Conservation (phyloP, 2,329 filamentous ascomycete species). For the Paraphoma sp. region DNA sequence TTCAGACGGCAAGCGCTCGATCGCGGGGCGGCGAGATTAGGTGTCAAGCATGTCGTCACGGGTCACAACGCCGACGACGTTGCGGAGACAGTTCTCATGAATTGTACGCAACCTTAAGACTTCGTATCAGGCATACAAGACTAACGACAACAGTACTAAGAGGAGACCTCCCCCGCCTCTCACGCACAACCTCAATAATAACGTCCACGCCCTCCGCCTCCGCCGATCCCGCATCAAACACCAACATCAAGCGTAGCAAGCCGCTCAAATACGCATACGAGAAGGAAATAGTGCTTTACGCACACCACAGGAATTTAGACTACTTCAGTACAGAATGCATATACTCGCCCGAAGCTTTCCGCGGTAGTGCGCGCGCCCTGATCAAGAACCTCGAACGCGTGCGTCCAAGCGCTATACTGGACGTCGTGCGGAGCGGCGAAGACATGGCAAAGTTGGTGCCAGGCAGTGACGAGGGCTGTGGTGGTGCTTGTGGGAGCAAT, state of each 20-base stretch:
- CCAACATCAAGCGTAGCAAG: conserved; percentile 93
- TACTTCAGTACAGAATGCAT: conserved; percentile 99
- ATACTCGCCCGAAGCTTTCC: conserved; percentile 95
- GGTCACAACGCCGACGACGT: conserved; percentile 98
- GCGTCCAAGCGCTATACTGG: conserved; percentile 89
- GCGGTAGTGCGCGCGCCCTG: conserved; percentile 86
- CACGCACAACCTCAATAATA: conserved; percentile 88
- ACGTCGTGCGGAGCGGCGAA: conserved; percentile 93
- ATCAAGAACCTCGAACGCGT: conserved; percentile 97
- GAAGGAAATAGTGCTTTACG: conserved; percentile 98
- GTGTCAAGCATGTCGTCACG: conserved; percentile 92
- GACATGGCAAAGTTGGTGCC: conserved; percentile 93
- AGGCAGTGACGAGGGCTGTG: conserved; percentile 47
- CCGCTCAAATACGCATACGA: conserved; percentile 98
- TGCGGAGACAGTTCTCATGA: conserved; percentile 98
- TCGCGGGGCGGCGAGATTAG: conserved; percentile 84
- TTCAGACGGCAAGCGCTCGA: conserved; percentile 94
- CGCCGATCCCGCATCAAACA: conserved; percentile 62
- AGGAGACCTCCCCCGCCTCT: conserved; percentile 85
- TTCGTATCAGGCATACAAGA: neutral
- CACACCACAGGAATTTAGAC: conserved; percentile 93
- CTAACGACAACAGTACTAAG: conserved; percentile 65
- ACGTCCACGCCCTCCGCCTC: conserved; percentile 63
- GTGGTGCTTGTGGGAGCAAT: conserved; percentile 36
- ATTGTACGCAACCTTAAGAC: conserved; percentile 52